A percentile compares a stretch with the other conserved stretches of the same genome.
Conservation (phyloP, 2,329 filamentous ascomycete species). For the Nothophaeocryptopus gaeumannii region DNA sequence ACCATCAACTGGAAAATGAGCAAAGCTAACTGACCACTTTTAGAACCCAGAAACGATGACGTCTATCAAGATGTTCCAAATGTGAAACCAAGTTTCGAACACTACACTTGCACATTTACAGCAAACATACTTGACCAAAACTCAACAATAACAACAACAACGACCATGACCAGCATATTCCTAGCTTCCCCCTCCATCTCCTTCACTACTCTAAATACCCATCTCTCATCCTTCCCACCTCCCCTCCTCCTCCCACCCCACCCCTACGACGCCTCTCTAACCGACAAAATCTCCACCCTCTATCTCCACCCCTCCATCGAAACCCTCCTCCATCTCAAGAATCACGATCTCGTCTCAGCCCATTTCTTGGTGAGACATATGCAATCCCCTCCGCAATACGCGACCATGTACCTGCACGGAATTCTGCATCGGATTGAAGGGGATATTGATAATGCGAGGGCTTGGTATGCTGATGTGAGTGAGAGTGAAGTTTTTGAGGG, state of each 20-base stretch:
- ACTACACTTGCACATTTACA: too few species aligned
- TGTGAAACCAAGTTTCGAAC: too few species aligned
- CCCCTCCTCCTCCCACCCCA: slow-evolving; percentile 27
- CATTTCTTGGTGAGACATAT: slow-evolving; percentile 55
- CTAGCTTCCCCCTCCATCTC: slow-evolving; percentile 12
- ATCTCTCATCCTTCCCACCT: slow-evolving; percentile 29
- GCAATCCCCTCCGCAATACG: slow-evolving; percentile 48
- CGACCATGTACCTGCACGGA: slow-evolving; percentile 53
- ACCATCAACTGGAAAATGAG: too few species aligned
- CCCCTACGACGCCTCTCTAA: slow-evolving; percentile 25
- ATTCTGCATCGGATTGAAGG: slow-evolving; percentile 53
- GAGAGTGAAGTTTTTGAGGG: slow-evolving; percentile 35
- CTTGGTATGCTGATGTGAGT: slow-evolving; percentile 49
- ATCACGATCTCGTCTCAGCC: slow-evolving; percentile 49
- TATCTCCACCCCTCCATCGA: slow-evolving; percentile 50
- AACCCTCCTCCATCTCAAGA: slow-evolving; percentile 51
- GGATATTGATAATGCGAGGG: slow-evolving; percentile 48
- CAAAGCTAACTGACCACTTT: too few species aligned
- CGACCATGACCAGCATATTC: slow-evolving; percentile 8
- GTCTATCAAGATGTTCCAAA: too few species aligned
- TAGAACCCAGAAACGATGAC: too few species aligned
- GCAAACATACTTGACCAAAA: too few species aligned
- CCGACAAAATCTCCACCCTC: slow-evolving; percentile 31
- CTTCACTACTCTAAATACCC: slow-evolving; percentile 32
- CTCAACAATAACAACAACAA: too few species aligned